phyloP scores from a whole-genome alignment of 305 asterid genomes.

The Fraxinus baroniana region DNA sequence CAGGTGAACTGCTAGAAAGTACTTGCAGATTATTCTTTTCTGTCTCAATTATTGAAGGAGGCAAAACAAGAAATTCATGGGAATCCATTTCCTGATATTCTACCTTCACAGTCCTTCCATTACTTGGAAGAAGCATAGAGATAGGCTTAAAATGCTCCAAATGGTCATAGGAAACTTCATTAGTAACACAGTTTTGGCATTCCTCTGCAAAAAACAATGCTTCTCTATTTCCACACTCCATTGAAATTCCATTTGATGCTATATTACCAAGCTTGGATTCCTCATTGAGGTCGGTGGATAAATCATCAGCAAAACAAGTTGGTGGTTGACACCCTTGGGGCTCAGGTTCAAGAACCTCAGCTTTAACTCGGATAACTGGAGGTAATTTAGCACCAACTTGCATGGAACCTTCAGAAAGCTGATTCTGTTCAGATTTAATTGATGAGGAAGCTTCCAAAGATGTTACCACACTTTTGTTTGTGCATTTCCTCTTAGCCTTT shows the following conservation, averaged over 20 bases:
- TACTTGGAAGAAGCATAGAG: conserved; percentile 14
- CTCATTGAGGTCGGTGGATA: conserved; percentile 28
- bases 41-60: conserved; percentile 31
- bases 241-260: conserved; percentile 26
- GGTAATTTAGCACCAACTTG: conserved; percentile 26
- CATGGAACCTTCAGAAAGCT: conserved; percentile 32
- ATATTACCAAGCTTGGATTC: conserved; percentile 23
- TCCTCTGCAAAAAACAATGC: conserved; percentile 26
- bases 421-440: conserved; percentile 35
- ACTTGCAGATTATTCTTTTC: conserved; percentile 22
- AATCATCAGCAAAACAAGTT: conserved; percentile 29
- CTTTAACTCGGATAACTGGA: conserved; percentile 34
- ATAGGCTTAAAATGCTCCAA: conserved; percentile 39
- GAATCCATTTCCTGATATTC: conserved; percentile 29
- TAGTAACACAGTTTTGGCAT: conserved; percentile 33
- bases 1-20: conserved; percentile 23
- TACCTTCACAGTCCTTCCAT: conserved; percentile 28
- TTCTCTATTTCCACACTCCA: conserved; percentile 28
- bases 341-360: conserved; percentile 47
- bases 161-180: conserved; percentile 43
- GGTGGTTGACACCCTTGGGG: conserved; percentile 27
- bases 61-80: conserved; percentile 29
- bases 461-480: conserved; percentile 23
- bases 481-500: conserved; percentile 43
- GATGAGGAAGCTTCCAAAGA: conserved; percentile 26